Base-by-base conservation (phyloP, 2,329 filamentous ascomycete species). In the Chrysoporthe puriensis region DNA sequence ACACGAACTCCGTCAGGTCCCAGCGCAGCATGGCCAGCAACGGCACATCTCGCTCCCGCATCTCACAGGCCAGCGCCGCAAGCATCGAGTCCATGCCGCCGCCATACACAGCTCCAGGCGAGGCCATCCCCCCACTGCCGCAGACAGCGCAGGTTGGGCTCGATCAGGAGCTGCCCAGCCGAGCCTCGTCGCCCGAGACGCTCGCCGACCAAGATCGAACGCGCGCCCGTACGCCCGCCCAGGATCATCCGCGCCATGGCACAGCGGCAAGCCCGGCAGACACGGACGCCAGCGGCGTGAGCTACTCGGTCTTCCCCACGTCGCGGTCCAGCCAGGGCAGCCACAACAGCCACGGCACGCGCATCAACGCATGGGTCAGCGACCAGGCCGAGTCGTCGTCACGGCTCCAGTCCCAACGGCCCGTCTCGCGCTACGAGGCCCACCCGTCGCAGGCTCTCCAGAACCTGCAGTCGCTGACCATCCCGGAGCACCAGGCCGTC, bases 401-500 rank as follows among this genome's bases (percentile, higher is more conserved):
- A 4, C 58, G 61, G 16, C 42, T 40, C n/a, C 64, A 43, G 32
- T 34, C 60, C 4, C 61, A 64, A n/a, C 64, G 67, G 14, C 60
- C 58, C 11, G 36, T 32, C 60, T 61, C 57, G 11, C 64, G 64
- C n/a, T 52, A 32, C 43, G 64, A 66, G 18, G 54, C 59, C 3
- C 67, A 68, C 42, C 62, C 62, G 2, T 18, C 56, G 1, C 66
- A 65, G 44, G 48, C 66, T 4, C 56, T 63, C 43, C 59, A 67
- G 26, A 64, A 32, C 32, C 64, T 69, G 11, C 67, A 64, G 34
- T 40, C 46, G 21, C 42, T 62, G 36, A 63, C 59, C 44, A 69
- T 69, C 48, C 67, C 67, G 11, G 67, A 69, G 34, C 26, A 63
- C 67, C 59, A 66, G 9, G 67, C 63, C 34, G 67, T 69, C n/a